Conservation (phyloP, 345 rosid genomes). For the Eucalyptus shirleyi region DNA sequence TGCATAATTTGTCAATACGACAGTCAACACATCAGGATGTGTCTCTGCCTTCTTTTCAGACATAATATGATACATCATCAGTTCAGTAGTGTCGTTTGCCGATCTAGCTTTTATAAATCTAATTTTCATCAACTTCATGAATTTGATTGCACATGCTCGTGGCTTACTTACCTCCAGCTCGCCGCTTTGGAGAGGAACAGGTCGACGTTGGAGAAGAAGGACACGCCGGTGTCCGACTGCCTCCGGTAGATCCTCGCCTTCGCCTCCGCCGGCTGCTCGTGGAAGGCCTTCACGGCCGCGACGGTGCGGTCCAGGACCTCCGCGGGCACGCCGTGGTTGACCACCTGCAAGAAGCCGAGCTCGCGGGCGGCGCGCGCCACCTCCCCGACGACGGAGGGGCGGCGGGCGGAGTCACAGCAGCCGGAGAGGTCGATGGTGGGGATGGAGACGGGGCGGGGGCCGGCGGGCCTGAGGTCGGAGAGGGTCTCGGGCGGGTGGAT, state of each 20-base stretch:
- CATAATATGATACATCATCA: background rate
- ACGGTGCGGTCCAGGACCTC: constrained; percentile 11
- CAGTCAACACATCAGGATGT: background rate
- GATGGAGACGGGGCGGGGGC: background rate
- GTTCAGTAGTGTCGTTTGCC: background rate
- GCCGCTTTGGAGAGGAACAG: constrained; percentile 38
- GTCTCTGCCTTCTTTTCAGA: background rate
- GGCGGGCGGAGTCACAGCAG: constrained; percentile 6
- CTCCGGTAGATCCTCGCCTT: constrained; percentile 23
- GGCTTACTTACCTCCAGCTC: constrained; percentile 28
- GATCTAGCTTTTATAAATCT: background rate
- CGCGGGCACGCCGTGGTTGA: background rate
- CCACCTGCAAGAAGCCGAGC: background rate
- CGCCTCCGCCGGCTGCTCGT: constrained; percentile 19
- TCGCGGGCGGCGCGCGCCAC: constrained; percentile 10
- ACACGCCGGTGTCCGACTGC: background rate
- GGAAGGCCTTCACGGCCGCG: background rate
- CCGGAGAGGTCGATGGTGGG: constrained; percentile 36
- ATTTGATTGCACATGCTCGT: no score
- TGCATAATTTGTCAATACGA: no score
- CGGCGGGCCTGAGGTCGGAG: background rate
- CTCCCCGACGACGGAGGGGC: constrained; percentile 9
- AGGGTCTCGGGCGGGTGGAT: constrained; percentile 5
- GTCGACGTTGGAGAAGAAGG: constrained; percentile 29
- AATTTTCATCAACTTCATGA: background rate